Base-by-base conservation (phyloP, 2,329 filamentous ascomycete genomes). In the Domatiomyces globalis region DNA sequence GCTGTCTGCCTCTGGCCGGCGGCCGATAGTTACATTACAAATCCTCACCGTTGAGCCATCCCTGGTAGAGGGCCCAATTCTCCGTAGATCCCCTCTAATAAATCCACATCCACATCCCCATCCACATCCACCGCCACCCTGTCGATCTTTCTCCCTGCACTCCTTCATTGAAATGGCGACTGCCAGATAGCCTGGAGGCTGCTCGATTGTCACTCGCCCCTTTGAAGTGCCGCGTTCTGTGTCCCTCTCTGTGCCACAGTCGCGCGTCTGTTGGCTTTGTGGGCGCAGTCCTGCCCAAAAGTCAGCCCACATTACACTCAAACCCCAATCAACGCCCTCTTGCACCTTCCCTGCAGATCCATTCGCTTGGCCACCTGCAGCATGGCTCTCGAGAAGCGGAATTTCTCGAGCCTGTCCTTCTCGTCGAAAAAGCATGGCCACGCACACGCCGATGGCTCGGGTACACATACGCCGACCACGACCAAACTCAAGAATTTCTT, bases 401-500 rank as follows among this genome's bases (percentile, higher is more conserved):
- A 70, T 58, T 72, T 73, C 57, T 66, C 70, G 51, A 63, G 68
- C 58, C 63, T 73, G 39, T 71, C 69, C 33, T 65, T 72, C 46
- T 63, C 67, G 10, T 66, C 69, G 47, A 71, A 68, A 60, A 72
- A 72, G 58, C 68, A 71, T 51, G 62, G 65, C 48, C 65, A 66
- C 56, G 67, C 69, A 20, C 43, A 57, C 5, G 56, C 65, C 49
- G 75, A 75, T 63, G 72, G 71, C 61, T 67, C 67, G 55, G 70
- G 71, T 56, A 73, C 66, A 58, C 77, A 80, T 62, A 70, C 80
- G 53, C 78, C 77, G 42, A 59, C 58, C 5, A 51, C 60, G 4
- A 77, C 80, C 57, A 79, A 77, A 66, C 78, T 83, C 69, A 81
- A 79, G 70, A 82, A 81, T 65, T 83, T 83, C 67, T 83, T 83